phyloP scores from a whole-genome alignment of 495 filamentous ascomycete genomes.

The Aspergillus nanangensis region DNA sequence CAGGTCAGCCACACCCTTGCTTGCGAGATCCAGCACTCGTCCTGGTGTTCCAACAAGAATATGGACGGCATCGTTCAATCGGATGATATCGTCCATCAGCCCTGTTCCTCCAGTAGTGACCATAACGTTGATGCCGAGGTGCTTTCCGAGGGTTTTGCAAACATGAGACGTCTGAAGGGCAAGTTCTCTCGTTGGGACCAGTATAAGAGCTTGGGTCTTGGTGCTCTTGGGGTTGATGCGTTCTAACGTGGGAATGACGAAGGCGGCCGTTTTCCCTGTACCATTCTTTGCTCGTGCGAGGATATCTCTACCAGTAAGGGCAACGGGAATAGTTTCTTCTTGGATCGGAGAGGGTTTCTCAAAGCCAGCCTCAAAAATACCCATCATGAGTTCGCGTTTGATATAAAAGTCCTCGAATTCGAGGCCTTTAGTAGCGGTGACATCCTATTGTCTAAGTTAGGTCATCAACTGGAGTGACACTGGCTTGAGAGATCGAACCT shows the following conservation, averaged over 20 bases:
- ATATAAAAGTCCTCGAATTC: constrained; percentile 97
- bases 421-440: constrained; percentile 92
- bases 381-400: constrained; percentile 93
- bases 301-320: constrained; percentile 90
- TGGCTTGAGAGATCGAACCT: constrained; percentile 68
- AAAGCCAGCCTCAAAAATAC: constrained; percentile 97
- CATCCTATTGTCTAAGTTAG: constrained; percentile 61
- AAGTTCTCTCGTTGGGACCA: constrained; percentile 94
- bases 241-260: constrained; percentile 92
- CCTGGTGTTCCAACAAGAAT: constrained; percentile 97
- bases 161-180: constrained; percentile 99
- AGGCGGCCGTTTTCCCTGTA: constrained; percentile 96
- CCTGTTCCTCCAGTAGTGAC: constrained; percentile 95
- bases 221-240: constrained; percentile 92
- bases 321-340: constrained; percentile 97
- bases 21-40: constrained; percentile 88
- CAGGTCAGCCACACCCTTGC: constrained; percentile 93
- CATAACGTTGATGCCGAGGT: constrained; percentile 97
- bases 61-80: constrained; percentile 88
- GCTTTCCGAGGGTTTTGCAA: constrained; percentile 95
- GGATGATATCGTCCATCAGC: constrained; percentile 94
- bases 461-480: not conserved
- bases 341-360: constrained; percentile 98
- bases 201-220: constrained; percentile 92
- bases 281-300: constrained; percentile 97